Conservation (phyloP, 495 filamentous ascomycete genomes). For the Xylaria acuta region DNA sequence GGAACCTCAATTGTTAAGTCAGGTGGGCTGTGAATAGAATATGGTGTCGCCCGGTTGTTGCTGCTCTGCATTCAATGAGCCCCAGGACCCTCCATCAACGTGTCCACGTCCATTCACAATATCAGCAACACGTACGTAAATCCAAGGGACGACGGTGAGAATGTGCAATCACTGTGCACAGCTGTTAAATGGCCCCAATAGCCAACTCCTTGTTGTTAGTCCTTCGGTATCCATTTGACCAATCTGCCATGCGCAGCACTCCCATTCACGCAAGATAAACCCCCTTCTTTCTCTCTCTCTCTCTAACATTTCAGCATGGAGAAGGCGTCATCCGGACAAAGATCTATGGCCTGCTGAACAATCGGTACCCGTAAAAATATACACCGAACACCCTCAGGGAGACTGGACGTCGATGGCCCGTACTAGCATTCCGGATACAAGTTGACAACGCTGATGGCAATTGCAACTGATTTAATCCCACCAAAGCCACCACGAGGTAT, state of each 20-base stretch:
- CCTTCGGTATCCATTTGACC: background rate
- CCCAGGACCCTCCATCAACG: background rate
- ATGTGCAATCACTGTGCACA: background rate
- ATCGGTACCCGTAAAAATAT: background rate
- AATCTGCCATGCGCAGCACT: background rate
- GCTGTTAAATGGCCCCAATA: background rate
- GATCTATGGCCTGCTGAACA: background rate
- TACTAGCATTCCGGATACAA: background rate
- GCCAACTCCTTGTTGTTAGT: background rate
- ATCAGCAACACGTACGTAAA: background rate
- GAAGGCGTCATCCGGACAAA: background rate
- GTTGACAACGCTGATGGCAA: background rate
- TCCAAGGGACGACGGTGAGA: background rate
- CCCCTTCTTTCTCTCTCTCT: background rate
- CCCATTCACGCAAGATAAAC: background rate
- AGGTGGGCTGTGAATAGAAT: background rate
- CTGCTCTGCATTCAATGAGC: background rate
- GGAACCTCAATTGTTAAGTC: background rate
- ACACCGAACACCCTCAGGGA: background rate
- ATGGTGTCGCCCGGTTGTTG: background rate
- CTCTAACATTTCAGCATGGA: background rate
- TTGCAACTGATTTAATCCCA: background rate
- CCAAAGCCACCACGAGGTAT: background rate
- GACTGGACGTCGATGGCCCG: background rate
- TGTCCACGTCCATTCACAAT: background rate